Evolutionary conservation across 805 yeast genomes (phyloP), one percentile per base, ranked within the genome.

Genomic region (Diddensiella santjacobensis): DNA sequence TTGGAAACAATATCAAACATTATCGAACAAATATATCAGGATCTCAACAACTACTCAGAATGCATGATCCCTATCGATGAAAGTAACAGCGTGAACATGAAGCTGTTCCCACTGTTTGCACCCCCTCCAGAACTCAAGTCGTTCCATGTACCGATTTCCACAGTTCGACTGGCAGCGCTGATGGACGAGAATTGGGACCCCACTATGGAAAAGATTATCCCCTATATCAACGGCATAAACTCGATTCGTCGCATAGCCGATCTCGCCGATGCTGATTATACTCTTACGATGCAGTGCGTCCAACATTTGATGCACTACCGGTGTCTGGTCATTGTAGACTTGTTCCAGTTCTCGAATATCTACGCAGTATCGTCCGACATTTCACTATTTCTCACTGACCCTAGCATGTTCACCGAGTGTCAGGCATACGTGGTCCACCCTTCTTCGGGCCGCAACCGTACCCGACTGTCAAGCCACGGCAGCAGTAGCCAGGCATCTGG

Each of bases 161-260:
- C 91, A 0, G 96, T 93, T 1, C 80, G 81, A 45, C 69, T 93
- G 29, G 75, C 75, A 23, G 70, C 77, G 33, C 71, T 93, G 52
- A 82, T 87, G 38, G 99, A 93, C 65, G 84, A 86, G 5, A 84
- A 86, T 58, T 93, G 99, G 97, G 99, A 93, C 65, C 97, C 97
- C 1, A 91, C 98, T 1, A 84, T 93, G 93, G 72, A 88, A 40
- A 83, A 85, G 56, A 86, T 93, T 20, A 68, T 87, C 8, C 96
- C 96, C 0, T 84, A 73, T 56, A 87, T 93, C 43, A 80, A 93
- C 59, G 99, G 99, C 1, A 73, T 89, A 42, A 91, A 91, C 63
- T 86, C 93, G 3, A 80, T 93, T 17, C 73, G 80, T 31, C 75
- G 77, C 47, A 91, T 95, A 33, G 79, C 96, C 17, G 79, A 80